Conservation (phyloP, 495 filamentous ascomycete species). For the Annulohypoxylon maeteangense region DNA sequence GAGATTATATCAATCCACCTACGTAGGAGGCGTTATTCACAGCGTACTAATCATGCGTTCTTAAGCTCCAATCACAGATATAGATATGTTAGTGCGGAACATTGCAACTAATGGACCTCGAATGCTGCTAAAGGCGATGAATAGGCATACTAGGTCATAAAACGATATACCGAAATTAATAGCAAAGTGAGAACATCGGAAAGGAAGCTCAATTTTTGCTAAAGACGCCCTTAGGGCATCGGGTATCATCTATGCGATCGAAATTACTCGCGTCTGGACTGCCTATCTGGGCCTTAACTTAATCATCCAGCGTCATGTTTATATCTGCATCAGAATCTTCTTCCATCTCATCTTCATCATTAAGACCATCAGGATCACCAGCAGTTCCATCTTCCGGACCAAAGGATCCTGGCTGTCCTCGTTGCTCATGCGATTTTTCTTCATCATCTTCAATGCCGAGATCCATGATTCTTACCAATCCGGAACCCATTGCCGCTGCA, state of each 20-base stretch:
- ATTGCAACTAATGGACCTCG: neutral
- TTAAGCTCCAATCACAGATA: no score
- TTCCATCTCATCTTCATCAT: slow-evolving; percentile 23
- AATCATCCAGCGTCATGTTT: slow-evolving; percentile 27
- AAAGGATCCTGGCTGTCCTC: neutral
- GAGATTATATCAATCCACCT: neutral
- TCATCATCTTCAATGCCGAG: slow-evolving; percentile 49
- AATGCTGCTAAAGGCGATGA: neutral
- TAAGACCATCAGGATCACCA: slow-evolving; percentile 6
- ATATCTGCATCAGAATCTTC: slow-evolving; percentile 28
- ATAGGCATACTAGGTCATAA: neutral
- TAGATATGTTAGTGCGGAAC: neutral
- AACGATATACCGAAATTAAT: neutral
- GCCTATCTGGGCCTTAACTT: neutral
- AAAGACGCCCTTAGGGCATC: neutral
- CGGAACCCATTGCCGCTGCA: slow-evolving; percentile 62
- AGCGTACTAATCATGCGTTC: neutral
- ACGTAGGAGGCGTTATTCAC: neutral
- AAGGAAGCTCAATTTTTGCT: neutral
- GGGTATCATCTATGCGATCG: slow-evolving; percentile 10
- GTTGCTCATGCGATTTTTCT: neutral
- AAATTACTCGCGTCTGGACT: no score
- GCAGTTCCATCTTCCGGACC: slow-evolving; percentile 1
- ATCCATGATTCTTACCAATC: slow-evolving; percentile 59
- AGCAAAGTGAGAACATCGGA: no score